Evolutionary conservation across 2,329 filamentous ascomycete species (phyloP).

Genomic region (Cladosporium phlei): DNA sequence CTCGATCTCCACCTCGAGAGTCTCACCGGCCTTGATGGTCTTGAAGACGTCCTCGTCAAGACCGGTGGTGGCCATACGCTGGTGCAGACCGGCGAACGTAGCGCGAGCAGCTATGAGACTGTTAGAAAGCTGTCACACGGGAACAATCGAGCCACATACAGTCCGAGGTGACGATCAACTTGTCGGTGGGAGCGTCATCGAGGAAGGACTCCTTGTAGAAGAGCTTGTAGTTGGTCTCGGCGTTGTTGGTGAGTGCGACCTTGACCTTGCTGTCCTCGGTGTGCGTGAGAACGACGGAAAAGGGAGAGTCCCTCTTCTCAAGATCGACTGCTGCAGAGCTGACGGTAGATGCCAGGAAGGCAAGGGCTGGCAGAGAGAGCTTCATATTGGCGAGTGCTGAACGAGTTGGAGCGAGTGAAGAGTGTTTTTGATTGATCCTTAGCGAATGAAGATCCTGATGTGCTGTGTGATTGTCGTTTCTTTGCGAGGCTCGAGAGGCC

Average conservation of each 20-base stretch:
- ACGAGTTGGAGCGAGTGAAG: background rate
- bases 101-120: constrained; percentile 11
- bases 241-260: constrained; percentile 24
- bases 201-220: constrained; percentile 26
- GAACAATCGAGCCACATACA: constrained; percentile 10
- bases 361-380: constrained; percentile 9
- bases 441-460: constrained; percentile 7
- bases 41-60: constrained; percentile 50
- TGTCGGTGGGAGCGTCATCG: constrained; percentile 25
- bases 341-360: constrained; percentile 16
- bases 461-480: background rate
- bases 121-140: background rate
- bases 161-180: constrained; percentile 21
- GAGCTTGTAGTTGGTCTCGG: constrained; percentile 22
- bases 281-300: constrained; percentile 21
- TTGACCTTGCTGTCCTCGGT: constrained; percentile 24
- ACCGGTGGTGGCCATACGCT: constrained; percentile 44
- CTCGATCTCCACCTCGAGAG: constrained; percentile 52
- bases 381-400: constrained; percentile 8
- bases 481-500: background rate
- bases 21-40: constrained; percentile 43
- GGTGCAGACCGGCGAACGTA: constrained; percentile 50
- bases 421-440: background rate
- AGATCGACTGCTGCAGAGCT: constrained; percentile 21
- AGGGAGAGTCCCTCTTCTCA: constrained; percentile 21